Base-by-base conservation (phyloP, 106 monocot species). In the Dendrobium chrysotoxum region DNA sequence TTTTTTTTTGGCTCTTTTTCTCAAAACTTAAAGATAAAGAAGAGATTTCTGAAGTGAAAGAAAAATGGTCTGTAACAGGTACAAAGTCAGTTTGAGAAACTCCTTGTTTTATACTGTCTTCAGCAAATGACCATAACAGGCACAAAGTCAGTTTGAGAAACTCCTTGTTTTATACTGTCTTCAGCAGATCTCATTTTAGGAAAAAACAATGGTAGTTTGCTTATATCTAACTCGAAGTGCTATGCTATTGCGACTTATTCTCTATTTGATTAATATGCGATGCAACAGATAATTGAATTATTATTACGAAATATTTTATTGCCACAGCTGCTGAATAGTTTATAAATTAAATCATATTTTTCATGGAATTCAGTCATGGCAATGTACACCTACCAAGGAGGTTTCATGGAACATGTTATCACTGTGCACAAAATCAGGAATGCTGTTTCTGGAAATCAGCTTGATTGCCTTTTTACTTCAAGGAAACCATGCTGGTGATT, bases 401-500 rank as follows among this genome's bases (percentile, higher is more conserved):
- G 83, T 92, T 66, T 89, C 84, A 17, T 97, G 94, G 94, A 97
- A 89, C 80, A 70, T 91, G 61, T 57, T 97, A 35, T 92, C 97
- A 25, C 75, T 97, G 67, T 87, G 86, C 28, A 94, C 94, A 75
- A 83, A 86, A 82, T 92, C 94, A 4, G 97, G 97, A 54, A 84
- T 97, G 87, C 42, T 97, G 50, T 94, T 97, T 85, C 61, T 97
- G 74, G 97, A 97, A 91, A 82, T 97, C 78, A 97, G 97, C 72
- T 78, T 97, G 81, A 78, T 97, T 53, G 94, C 97, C 12, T 94
- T 97, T 83, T 77, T 97, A 82, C 89, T 97, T 79, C 90, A 97
- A 92, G 94, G 97, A 84, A 97, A 97, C 76, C 76, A 89, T 64
- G 85, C 90, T 5, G 82, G 88, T 84, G 97, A 89, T 23, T 79